Base-by-base conservation (phyloP, 352 stramenopile genomes). In the Aphanomyces astaci region DNA sequence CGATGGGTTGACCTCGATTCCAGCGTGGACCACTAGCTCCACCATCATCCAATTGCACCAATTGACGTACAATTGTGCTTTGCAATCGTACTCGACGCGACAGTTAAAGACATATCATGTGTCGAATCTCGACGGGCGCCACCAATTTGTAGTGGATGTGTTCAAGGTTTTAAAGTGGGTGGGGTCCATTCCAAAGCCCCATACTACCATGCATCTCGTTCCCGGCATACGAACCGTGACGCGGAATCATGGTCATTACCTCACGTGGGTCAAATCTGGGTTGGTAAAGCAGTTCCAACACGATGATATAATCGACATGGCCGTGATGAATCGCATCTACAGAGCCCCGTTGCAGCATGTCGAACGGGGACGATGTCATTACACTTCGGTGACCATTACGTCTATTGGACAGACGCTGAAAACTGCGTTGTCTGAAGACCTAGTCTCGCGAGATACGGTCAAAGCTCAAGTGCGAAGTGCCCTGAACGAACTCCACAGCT, bases 401-500 rank as follows among this genome's bases (percentile, higher is more conserved):
- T 59, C 52, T 24, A 59, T 59, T 59, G 52, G 52, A 59, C 52
- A 59, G 22, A 59, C 52, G 17, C 30, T 59, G 30, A 15, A 59
- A 59, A 59, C 15, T 59, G 52, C 52, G 15, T 24, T 0, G 52
- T 15, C 19, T 19, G 15, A 59, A 15, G 17, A 31, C 24, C 24
- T 22, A 59, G 52, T 22, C 24, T 1, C 15, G 24, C 24, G 24
- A 49, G 15, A 59, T 24, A 22, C 30, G 52, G 22, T 0, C 24
- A 59, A 22, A 31, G 30, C 15, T 28, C 52, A 59, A 1, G 52
- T 59, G 13, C 15, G 30, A 24, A 1, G 24, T 59, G 52, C 24
- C 30, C 24, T 59, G 52, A 22, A 59, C 22, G 52, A 59, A 59
- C 52, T 59, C 52, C 52, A 59, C 52, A 59, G 24, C 30, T 22